phyloP scores from a whole-genome alignment of 2,329 filamentous ascomycete species.

The Fusarium verticillioides region DNA sequence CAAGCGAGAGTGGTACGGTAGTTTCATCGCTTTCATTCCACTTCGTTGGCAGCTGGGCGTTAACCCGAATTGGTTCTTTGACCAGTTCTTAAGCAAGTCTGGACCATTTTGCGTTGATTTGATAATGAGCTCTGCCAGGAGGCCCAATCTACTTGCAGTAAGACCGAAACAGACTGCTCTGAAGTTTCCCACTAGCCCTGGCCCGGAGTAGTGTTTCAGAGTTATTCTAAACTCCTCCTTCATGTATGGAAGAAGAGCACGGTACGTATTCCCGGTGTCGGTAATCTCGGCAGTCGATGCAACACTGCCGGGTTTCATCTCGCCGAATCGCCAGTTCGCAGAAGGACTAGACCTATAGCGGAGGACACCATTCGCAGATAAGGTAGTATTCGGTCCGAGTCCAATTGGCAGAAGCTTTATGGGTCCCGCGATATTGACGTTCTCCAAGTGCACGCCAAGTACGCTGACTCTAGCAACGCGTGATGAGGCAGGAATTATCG shows the following conservation, averaged over 20 bases:
- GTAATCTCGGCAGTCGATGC: neutral
- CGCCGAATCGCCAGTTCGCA: neutral
- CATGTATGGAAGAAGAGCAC: neutral
- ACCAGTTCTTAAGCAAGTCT: neutral
- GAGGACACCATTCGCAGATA: neutral
- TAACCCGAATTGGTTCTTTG: fast-evolving
- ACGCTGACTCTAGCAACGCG: fast-evolving
- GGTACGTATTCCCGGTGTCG: neutral
- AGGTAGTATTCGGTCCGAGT: neutral
- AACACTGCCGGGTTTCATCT: neutral
- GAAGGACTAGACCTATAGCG: neutral
- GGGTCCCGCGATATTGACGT: neutral
- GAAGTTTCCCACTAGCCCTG: neutral
- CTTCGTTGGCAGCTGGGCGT: neutral
- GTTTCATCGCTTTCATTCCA: neutral
- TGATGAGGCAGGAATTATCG: neutral
- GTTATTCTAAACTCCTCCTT: neutral
- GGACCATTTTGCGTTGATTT: neutral
- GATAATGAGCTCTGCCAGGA: neutral
- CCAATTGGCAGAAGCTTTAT: neutral
- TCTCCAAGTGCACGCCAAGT: neutral
- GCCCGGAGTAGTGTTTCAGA: neutral
- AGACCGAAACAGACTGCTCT: neutral
- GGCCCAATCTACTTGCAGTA: neutral
- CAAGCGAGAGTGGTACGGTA: neutral